A percentile compares a stretch with the other conserved stretches of the same genome.
Evolutionary conservation across 1,284 basidiomycete genomes (phyloP).

Genomic region (Porogramme epimiltina): DNA sequence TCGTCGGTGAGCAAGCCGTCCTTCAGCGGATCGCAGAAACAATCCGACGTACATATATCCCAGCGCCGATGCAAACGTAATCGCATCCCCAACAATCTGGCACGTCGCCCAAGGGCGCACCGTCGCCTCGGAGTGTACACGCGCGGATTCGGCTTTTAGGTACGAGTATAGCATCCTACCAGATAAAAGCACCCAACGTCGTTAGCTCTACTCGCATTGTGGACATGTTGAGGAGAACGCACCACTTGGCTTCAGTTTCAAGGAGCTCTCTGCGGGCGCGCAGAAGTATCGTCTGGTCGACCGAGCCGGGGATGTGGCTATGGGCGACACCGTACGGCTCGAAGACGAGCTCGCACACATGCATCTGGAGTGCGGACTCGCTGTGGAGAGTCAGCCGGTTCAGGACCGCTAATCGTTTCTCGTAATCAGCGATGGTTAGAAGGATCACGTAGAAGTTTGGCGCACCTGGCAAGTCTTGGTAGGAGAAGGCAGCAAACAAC

Average conservation of each 20-base stretch:
- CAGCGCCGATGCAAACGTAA: constrained; percentile 74
- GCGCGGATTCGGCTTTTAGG: constrained; percentile 74
- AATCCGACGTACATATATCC: constrained; percentile 60
- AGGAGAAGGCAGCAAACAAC: constrained; percentile 71
- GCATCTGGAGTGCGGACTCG: constrained; percentile 71
- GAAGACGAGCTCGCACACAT: constrained; percentile 71
- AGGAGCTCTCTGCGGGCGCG: constrained; percentile 73
- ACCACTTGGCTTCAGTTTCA: constrained; percentile 64
- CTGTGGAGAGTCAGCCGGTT: constrained; percentile 77
- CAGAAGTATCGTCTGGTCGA: constrained; percentile 65
- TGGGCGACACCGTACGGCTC: constrained; percentile 64
- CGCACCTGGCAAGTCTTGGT: constrained; percentile 36
- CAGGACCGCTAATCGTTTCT: constrained; percentile 60
- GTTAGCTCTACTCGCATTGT: neutral
- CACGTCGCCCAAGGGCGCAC: constrained; percentile 80
- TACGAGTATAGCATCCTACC: constrained; percentile 79
- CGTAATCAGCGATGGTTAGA: no score
- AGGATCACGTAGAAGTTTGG: neutral
- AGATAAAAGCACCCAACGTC: neutral
- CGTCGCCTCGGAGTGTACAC: constrained; percentile 79
- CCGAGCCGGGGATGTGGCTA: constrained; percentile 17
- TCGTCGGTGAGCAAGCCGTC: neutral
- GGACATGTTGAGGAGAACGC: constrained; percentile 14
- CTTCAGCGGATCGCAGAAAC: neutral
- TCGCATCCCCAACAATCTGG: constrained; percentile 73